Evolutionary conservation across 495 filamentous ascomycete species (phyloP).

Genomic region (Daldinia vernicosa): DNA sequence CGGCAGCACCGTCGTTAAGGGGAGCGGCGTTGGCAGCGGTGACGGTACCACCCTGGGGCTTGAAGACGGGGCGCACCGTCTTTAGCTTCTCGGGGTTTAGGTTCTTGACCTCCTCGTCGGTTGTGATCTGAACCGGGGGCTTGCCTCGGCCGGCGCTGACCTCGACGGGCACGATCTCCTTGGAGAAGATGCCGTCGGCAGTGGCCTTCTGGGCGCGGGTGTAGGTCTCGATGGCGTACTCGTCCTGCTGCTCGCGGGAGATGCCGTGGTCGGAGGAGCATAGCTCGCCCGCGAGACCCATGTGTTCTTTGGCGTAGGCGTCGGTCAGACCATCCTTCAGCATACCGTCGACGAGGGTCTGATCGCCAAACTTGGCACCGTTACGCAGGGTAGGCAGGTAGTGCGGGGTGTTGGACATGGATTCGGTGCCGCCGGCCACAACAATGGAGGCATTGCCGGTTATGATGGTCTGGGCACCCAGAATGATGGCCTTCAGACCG

Average conservation of each 20-base stretch:
- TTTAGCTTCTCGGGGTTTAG: conserved; percentile 93
- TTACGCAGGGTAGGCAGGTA: conserved; percentile 85
- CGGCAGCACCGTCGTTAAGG: conserved; percentile 91
- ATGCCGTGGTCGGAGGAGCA: conserved; percentile 87
- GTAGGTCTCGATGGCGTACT: conserved; percentile 92
- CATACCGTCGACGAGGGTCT: conserved; percentile 85
- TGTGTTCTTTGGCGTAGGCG: conserved; percentile 89
- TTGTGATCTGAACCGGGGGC: conserved; percentile 78
- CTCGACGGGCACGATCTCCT: conserved; percentile 90
- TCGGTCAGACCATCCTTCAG: conserved; percentile 92
- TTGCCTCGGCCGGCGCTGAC: conserved; percentile 89
- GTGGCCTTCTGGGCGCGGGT: conserved; percentile 89
- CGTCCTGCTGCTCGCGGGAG: conserved; percentile 83
- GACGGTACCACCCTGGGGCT: conserved; percentile 83
- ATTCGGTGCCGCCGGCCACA: conserved; percentile 92
- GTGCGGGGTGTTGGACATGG: conserved; percentile 98
- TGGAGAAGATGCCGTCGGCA: conserved; percentile 76
- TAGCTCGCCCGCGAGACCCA: conserved; percentile 92
- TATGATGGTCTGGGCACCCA: conserved; percentile 95
- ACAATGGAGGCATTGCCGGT: conserved; percentile 90
- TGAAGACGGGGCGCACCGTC: conserved; percentile 84
- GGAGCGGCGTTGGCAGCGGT: conserved; percentile 98
- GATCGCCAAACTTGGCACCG: conserved; percentile 90
- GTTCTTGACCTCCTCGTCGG: conserved; percentile 96
- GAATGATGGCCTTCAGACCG: conserved; percentile 89